These are phyloP conservation scores for Simmondsia chinensis DNA, from an alignment of 148 eudicot species.

Conservation along the genomic window DNA sequence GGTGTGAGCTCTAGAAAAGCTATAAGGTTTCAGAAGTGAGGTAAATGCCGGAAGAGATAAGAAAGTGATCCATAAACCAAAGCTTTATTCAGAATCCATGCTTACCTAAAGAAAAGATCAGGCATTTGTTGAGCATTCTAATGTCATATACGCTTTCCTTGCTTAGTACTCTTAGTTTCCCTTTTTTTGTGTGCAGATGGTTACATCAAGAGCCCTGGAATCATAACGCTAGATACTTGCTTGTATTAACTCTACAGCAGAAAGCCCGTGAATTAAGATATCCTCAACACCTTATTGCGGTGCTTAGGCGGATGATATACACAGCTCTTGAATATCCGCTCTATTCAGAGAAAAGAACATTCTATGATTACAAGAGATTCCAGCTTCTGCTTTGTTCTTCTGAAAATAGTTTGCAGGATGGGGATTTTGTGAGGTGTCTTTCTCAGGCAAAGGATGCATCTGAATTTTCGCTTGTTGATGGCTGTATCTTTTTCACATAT, in stretches of 20 bases:
- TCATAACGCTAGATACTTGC: conserved; percentile 56
- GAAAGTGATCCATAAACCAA: too few relatives aligned
- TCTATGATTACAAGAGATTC: conserved; percentile 41
- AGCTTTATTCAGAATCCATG: too few relatives aligned
- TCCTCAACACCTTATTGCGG: conserved; percentile 40
- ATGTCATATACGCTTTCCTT: too few relatives aligned
- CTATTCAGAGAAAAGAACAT: conserved; percentile 11
- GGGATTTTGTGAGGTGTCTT: conserved; percentile 39
- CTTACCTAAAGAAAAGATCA: too few relatives aligned
- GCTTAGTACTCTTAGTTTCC: neutral
- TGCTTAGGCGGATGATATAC: conserved; percentile 51
- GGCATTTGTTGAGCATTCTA: too few relatives aligned
- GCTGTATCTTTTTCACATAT: conserved; percentile 61
- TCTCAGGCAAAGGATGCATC: conserved; percentile 57
- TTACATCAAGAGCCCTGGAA: conserved; percentile 92
- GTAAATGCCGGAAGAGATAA: too few relatives aligned
- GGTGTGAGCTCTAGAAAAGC: too few relatives aligned
- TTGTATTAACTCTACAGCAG: conserved; percentile 57
- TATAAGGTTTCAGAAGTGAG: too few relatives aligned
- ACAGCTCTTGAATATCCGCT: conserved; percentile 39
- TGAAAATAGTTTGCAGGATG: conserved; percentile 57
- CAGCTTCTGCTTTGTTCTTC: conserved; percentile 90
- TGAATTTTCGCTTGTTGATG: conserved; percentile 37
- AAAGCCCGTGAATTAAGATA: conserved; percentile 62
- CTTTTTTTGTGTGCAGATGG: conserved; percentile 38